A percentile compares a stretch with the other conserved stretches of the same genome.
phyloP scores from a whole-genome alignment of 441 rosid genomes.

The Aquilaria agallochum region DNA sequence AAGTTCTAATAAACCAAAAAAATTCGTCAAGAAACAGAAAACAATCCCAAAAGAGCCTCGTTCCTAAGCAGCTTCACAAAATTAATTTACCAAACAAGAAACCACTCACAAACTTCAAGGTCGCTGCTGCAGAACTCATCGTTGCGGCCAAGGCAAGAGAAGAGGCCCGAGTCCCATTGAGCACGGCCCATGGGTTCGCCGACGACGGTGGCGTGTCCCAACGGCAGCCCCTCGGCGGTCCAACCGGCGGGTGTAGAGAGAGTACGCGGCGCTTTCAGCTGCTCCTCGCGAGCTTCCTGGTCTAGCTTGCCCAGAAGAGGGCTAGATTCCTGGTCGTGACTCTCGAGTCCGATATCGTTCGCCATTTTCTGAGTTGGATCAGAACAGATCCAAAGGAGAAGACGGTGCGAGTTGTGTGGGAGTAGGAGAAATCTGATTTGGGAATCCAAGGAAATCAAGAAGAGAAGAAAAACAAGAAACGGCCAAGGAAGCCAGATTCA shows the following conservation, averaged over 20 bases:
- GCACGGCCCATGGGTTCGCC: conserved; percentile 85
- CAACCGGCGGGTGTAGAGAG: conserved; percentile 27
- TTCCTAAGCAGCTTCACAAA: neutral
- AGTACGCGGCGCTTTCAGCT: conserved; percentile 20
- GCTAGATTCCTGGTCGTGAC: conserved; percentile 51
- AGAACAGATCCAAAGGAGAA: neutral
- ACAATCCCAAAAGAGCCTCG: neutral
- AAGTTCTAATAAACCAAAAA: neutral
- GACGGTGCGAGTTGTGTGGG: neutral
- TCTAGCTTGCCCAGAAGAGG: conserved; percentile 56
- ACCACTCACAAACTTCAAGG: conserved; percentile 95
- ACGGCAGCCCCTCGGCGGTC: conserved; percentile 83
- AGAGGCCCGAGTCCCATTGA: conserved; percentile 74
- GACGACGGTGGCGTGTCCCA: conserved; percentile 65
- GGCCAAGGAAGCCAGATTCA: no score
- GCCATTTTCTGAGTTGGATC: conserved; percentile 30
- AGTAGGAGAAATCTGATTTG: neutral
- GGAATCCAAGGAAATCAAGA: neutral
- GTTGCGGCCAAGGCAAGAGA: conserved; percentile 77
- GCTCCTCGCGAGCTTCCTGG: conserved; percentile 23
- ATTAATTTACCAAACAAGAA: neutral
- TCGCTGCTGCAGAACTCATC: conserved; percentile 99
- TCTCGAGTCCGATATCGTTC: conserved; percentile 17
- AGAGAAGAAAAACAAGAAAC: neutral
- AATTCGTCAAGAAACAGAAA: neutral